These are phyloP conservation scores for Claviceps maximensis DNA, from an alignment of 2,329 filamentous ascomycete species.

Conservation along the genomic window DNA sequence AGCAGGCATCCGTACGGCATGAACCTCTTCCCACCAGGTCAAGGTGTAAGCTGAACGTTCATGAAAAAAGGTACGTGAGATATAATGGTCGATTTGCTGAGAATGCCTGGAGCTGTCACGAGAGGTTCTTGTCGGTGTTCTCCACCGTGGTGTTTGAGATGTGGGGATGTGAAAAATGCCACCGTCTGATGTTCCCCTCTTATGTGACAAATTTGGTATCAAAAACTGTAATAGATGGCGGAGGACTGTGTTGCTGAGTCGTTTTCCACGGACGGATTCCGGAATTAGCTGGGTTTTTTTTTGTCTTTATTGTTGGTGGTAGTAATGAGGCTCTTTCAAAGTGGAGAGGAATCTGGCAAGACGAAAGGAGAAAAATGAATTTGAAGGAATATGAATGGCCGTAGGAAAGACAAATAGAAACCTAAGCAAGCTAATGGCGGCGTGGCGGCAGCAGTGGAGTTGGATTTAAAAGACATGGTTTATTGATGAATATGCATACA, in stretches of 20 bases:
- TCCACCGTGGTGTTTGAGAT: not conserved
- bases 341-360: slow-evolving; percentile 2
- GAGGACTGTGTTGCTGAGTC: not conserved
- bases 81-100: not conserved
- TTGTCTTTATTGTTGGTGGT: slow-evolving; percentile 1
- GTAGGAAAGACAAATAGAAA: not conserved
- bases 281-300: not conserved
- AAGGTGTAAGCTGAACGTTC: not conserved
- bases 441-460: not conserved
- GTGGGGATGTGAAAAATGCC: not conserved
- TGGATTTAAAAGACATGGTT: not conserved
- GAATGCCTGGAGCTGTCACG: not conserved
- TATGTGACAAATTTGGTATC: not conserved
- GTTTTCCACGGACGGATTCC: not conserved
- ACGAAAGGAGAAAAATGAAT: slow-evolving; percentile 1
- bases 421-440: not conserved
- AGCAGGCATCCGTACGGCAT: slow-evolving; percentile 42
- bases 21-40: slow-evolving; percentile 16
- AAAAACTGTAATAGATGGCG: not conserved
- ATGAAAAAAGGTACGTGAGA: not conserved
- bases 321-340: not conserved
- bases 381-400: not conserved
- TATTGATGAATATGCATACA: not conserved
- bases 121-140: not conserved
- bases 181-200: slow-evolving; percentile 1